These are phyloP conservation scores for Erigeron canadensis DNA, from an alignment of 129 eudicot species.

Conservation along the genomic window DNA sequence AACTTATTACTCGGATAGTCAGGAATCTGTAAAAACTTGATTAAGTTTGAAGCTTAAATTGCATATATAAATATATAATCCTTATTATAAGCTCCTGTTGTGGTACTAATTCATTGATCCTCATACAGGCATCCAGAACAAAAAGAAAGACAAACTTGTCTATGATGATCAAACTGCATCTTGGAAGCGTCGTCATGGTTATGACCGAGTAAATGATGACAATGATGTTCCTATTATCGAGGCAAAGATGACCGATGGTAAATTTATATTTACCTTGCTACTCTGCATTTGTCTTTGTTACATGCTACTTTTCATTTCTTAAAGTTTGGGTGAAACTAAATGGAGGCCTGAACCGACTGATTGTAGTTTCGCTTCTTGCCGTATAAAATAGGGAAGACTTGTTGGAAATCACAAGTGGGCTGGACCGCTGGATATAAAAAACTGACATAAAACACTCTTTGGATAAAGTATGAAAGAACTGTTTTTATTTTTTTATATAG, in stretches of 20 bases:
- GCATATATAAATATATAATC: background rate
- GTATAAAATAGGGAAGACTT: too few relatives aligned
- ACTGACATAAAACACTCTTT: too few relatives aligned
- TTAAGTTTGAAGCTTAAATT: background rate
- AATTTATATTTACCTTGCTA: background rate
- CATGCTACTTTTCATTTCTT: background rate
- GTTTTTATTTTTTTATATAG: background rate
- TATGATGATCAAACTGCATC: conserved; percentile 77
- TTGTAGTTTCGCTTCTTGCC: too few relatives aligned
- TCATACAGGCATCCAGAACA: conserved; percentile 66
- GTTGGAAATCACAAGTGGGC: too few relatives aligned
- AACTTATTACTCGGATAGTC: background rate
- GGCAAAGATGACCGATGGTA: conserved; percentile 94
- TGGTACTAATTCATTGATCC: conserved; percentile 9
- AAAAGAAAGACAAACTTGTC: conserved; percentile 74
- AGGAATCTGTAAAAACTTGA: background rate
- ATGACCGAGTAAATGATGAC: conserved; percentile 91
- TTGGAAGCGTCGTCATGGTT: conserved; percentile 95
- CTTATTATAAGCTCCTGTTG: background rate
- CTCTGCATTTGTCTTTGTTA: background rate
- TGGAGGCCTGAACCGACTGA: too few relatives aligned
- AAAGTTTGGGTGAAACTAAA: too few relatives aligned
- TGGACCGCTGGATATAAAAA: too few relatives aligned
- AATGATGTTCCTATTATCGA: conserved; percentile 81
- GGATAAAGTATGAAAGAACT: too few relatives aligned